phyloP scores from a whole-genome alignment of 1,139 yeast genomes.

The Pichia sp. region DNA sequence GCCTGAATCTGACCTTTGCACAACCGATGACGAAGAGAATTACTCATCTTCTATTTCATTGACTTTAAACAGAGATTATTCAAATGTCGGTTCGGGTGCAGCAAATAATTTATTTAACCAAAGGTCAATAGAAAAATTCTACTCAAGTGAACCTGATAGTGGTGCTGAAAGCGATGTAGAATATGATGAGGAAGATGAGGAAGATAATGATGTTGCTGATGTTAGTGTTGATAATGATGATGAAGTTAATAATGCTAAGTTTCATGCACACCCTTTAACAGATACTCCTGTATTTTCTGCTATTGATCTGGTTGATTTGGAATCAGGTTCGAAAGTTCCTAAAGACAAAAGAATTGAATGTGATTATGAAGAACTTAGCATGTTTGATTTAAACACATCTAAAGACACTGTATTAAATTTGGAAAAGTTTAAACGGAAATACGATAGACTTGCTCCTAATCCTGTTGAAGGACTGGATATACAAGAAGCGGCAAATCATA shows the following conservation, averaged over 20 bases:
- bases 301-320: background rate
- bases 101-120: too few species aligned
- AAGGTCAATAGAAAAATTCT: background rate
- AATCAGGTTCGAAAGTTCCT: too few species aligned
- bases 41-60: background rate
- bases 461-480: constrained; percentile 8
- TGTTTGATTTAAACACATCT: too few species aligned
- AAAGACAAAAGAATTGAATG: too few species aligned
- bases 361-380: too few species aligned
- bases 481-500: constrained; percentile 4
- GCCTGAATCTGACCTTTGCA: constrained; percentile 22
- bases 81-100: too few species aligned
- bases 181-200: constrained; percentile 3
- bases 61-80: too few species aligned
- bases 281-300: constrained; percentile 10
- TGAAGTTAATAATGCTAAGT: constrained; percentile 1
- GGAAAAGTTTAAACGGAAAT: background rate
- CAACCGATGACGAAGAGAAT: constrained; percentile 24
- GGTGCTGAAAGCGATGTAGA: constrained; percentile 26
- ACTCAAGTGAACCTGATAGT: background rate
- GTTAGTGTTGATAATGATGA: constrained; percentile 9
- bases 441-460: constrained; percentile 1
- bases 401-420: too few species aligned
- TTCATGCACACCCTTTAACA: constrained; percentile 9
- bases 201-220: constrained; percentile 8